Evolutionary conservation across 2,329 filamentous ascomycete species (phyloP).

Genomic region (Lasiodiplodia theobromae): DNA sequence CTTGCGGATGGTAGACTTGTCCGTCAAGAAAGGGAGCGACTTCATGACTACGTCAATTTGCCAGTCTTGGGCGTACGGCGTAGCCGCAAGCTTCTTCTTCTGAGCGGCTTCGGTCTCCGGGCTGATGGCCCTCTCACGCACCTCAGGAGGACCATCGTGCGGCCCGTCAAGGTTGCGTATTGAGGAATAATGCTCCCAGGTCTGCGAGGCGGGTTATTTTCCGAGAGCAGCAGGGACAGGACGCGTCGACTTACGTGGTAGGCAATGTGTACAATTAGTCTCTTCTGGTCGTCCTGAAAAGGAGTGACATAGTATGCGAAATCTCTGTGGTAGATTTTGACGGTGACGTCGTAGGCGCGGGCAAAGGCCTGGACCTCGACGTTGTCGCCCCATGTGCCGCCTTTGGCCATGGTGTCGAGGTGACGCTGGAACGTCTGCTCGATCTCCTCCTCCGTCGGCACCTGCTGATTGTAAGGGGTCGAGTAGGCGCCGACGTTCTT

Average conservation of each 20-base stretch:
- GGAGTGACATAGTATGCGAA: conserved; percentile 59
- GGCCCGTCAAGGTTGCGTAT: conserved; percentile 67
- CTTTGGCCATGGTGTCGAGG: conserved; percentile 65
- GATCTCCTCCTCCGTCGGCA: conserved; percentile 62
- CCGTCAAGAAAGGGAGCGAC: conserved; percentile 59
- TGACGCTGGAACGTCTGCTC: conserved; percentile 62
- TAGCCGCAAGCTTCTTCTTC: conserved; percentile 45
- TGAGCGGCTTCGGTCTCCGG: conserved; percentile 49
- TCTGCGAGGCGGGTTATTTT: conserved; percentile 50
- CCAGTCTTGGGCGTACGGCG: conserved; percentile 59
- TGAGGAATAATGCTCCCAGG: conserved; percentile 72
- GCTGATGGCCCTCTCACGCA: conserved; percentile 46
- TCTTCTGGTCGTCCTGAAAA: conserved; percentile 37
- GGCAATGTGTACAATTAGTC: conserved; percentile 64
- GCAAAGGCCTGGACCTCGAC: conserved; percentile 73
- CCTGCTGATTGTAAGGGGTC: conserved; percentile 50
- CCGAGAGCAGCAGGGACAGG: not conserved
- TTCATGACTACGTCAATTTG: conserved; percentile 62
- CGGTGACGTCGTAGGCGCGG: conserved; percentile 65
- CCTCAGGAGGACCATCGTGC: conserved; percentile 62
- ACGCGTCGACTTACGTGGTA: conserved; percentile 62
- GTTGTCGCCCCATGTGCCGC: conserved; percentile 70
- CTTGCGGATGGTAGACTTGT: conserved; percentile 59
- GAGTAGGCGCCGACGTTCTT: conserved; percentile 59
- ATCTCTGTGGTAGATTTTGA: conserved; percentile 67